These are phyloP conservation scores for Stygiomarasmius scandens DNA, from an alignment of 1,284 basidiomycete species.

Conservation along the genomic window DNA sequence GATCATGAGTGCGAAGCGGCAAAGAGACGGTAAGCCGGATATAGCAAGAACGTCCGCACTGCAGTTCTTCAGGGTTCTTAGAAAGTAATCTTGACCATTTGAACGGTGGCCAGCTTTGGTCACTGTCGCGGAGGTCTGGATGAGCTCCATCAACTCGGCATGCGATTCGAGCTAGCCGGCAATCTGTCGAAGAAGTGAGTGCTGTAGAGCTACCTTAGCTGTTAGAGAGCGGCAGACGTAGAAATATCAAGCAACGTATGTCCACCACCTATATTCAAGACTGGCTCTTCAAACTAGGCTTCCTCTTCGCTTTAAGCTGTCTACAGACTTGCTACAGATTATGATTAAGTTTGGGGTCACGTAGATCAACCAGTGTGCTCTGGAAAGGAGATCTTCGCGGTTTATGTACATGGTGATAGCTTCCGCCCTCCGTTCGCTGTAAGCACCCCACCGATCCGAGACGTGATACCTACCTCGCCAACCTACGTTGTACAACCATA, in stretches of 20 bases:
- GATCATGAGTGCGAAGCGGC: neutral
- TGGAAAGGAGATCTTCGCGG: slow-evolving; percentile 58
- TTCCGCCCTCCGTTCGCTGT: slow-evolving; percentile 53
- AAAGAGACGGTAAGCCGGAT: slow-evolving; percentile 53
- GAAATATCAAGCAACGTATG: slow-evolving; percentile 66
- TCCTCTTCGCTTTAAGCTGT: slow-evolving; percentile 34
- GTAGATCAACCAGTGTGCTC: slow-evolving; percentile 45
- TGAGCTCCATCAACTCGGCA: slow-evolving; percentile 46
- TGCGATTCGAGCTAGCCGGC: slow-evolving; percentile 54
- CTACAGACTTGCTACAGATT: no score
- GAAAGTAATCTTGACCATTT: slow-evolving; percentile 27
- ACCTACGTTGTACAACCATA: no score
- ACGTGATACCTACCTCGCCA: slow-evolving; percentile 36
- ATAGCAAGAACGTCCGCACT: slow-evolving; percentile 56
- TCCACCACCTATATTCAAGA: slow-evolving; percentile 65
- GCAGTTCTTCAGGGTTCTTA: no score
- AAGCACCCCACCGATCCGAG: slow-evolving; percentile 54
- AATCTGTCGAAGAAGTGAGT: slow-evolving; percentile 22
- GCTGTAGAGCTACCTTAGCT: slow-evolving; percentile 7
- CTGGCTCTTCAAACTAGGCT: slow-evolving; percentile 41
- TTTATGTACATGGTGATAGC: slow-evolving; percentile 61
- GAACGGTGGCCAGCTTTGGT: slow-evolving; percentile 40
- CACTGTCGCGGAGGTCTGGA: slow-evolving; percentile 43
- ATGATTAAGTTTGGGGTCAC: slow-evolving; percentile 36
- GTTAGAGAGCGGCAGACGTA: slow-evolving; percentile 29